Evolutionary conservation across 108 stramenopile genomes (phyloP).

Genomic region (Pseudonitzschia delicatissima): DNA sequence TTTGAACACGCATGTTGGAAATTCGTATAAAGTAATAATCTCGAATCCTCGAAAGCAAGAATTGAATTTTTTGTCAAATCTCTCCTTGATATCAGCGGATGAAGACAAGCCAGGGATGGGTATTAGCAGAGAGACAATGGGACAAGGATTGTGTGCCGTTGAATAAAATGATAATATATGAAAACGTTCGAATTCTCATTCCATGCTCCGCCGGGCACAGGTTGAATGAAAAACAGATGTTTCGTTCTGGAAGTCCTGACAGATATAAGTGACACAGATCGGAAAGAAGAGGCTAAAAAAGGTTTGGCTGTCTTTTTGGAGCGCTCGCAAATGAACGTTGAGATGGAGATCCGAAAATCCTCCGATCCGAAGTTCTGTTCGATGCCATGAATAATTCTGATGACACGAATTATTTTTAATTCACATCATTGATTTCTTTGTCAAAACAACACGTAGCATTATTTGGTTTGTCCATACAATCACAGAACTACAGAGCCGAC

Average conservation of each 20-base stretch:
- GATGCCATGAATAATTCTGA: background rate
- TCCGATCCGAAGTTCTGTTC: background rate
- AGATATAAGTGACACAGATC: too few species aligned
- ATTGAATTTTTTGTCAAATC: too few species aligned
- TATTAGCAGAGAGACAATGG: too few species aligned
- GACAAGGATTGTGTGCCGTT: too few species aligned
- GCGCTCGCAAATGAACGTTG: background rate
- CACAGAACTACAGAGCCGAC: too few species aligned
- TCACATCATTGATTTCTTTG: too few species aligned
- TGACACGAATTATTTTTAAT: constrained; percentile 11
- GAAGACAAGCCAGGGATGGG: too few species aligned
- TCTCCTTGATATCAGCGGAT: too few species aligned
- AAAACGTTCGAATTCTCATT: background rate
- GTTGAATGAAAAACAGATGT: background rate
- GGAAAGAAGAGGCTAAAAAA: too few species aligned
- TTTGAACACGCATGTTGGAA: background rate
- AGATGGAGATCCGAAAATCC: background rate
- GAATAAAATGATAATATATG: background rate
- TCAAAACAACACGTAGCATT: too few species aligned
- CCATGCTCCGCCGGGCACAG: background rate
- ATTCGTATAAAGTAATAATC: background rate
- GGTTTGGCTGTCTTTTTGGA: background rate
- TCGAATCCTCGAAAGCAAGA: background rate
- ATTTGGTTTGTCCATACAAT: too few species aligned
- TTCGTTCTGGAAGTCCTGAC: too few species aligned